These are phyloP conservation scores for Salvia splendens DNA, from an alignment of 257 asterid species.

Conservation along the genomic window DNA sequence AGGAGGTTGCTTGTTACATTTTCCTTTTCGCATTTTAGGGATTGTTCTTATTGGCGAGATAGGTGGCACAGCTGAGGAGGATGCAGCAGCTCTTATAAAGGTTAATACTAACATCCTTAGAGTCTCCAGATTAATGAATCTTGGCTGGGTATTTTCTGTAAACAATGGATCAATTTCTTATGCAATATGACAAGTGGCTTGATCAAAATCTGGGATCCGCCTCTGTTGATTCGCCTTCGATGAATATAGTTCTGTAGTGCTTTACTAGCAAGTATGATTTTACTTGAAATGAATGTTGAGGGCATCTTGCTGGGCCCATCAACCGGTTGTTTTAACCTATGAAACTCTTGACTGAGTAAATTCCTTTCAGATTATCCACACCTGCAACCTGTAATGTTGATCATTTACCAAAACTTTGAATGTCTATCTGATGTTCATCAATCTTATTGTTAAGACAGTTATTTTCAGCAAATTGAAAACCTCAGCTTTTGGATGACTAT, in stretches of 20 bases:
- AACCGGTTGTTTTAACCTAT: neutral
- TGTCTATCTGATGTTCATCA: neutral
- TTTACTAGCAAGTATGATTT: neutral
- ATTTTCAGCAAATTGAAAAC: neutral
- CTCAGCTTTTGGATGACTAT: slow-evolving; percentile 3
- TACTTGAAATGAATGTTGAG: neutral
- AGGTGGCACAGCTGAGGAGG: slow-evolving; percentile 99
- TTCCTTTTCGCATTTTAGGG: slow-evolving; percentile 52
- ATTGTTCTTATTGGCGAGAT: slow-evolving; percentile 94
- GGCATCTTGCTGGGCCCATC: neutral
- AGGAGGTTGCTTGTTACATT: slow-evolving; percentile 12
- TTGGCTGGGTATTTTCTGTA: neutral
- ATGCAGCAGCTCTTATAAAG: slow-evolving; percentile 94
- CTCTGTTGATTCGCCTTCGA: neutral
- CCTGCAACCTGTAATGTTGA: neutral
- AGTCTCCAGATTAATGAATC: slow-evolving; percentile 19
- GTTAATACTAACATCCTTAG: slow-evolving; percentile 34
- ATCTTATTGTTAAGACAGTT: slow-evolving; percentile 2
- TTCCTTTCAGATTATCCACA: neutral
- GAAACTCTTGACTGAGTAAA: too few species aligned
- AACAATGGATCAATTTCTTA: neutral
- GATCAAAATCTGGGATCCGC: neutral
- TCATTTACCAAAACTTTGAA: neutral
- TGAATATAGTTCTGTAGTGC: slow-evolving; percentile 3
- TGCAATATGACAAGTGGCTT: slow-evolving; percentile 10